phyloP scores from a whole-genome alignment of 2,329 filamentous ascomycete species.

The Sphaerulina vaccinii region DNA sequence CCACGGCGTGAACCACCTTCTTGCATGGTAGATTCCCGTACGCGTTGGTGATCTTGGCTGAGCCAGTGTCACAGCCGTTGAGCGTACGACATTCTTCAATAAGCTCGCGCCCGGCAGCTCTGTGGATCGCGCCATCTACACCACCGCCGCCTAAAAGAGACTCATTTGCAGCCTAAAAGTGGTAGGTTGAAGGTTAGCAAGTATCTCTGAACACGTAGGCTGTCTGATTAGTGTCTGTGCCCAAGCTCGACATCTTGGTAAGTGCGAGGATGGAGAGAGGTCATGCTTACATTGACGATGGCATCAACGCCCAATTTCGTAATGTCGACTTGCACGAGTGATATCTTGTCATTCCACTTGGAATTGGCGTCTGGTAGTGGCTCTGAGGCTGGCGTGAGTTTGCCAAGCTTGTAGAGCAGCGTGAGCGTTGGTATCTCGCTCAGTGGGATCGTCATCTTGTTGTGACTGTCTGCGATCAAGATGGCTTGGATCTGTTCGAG shows the following conservation, averaged over 20 bases:
- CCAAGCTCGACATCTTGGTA: no score
- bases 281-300: conserved; percentile 94
- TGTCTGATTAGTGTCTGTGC: no score
- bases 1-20: conserved; percentile 86
- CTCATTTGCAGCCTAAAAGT: conserved; percentile 83
- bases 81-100: conserved; percentile 69
- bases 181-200: no score
- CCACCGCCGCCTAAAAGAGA: conserved; percentile 83
- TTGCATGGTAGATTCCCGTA: conserved; percentile 69
- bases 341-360: conserved; percentile 67
- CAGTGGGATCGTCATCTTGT: conserved; percentile 39
- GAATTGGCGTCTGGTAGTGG: conserved; percentile 45
- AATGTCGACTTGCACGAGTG: conserved; percentile 73
- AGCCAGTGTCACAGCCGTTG: conserved; percentile 71
- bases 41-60: conserved; percentile 77
- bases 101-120: conserved; percentile 70
- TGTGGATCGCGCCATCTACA: conserved; percentile 74
- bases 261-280: no score
- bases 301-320: conserved; percentile 74
- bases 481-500: no score
- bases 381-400: conserved; percentile 41
- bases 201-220: no score
- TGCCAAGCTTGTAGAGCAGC: conserved; percentile 62
- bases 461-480: not conserved
- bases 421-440: conserved; percentile 62